Evolutionary conservation across 805 yeast species (phyloP).

Genomic region (Cyberlindnera japonica): DNA sequence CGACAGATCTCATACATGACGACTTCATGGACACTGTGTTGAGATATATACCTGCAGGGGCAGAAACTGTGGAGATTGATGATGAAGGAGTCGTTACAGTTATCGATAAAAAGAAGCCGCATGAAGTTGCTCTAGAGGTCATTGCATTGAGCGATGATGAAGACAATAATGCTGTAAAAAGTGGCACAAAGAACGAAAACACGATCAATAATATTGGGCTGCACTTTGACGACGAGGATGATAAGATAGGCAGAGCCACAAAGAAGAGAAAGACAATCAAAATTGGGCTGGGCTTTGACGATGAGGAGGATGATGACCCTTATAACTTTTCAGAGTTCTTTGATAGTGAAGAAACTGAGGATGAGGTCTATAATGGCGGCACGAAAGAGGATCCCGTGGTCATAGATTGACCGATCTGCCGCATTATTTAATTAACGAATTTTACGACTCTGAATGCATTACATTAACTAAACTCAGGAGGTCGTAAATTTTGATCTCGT

Average conservation of each 20-base stretch:
- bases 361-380: constrained; percentile 1
- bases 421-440: not conserved
- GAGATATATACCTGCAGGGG: constrained; percentile 1
- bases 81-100: constrained; percentile 12
- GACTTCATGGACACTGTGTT: constrained; percentile 19
- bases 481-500: too few relatives aligned
- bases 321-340: constrained; percentile 6
- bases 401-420: constrained; percentile 10
- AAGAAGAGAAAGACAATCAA: constrained; percentile 2
- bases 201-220: too few relatives aligned
- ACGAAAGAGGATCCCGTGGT: constrained; percentile 23
- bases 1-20: constrained; percentile 19
- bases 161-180: not conserved
- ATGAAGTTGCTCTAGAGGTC: constrained; percentile 4
- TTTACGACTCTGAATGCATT: not conserved
- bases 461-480: too few relatives aligned
- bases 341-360: constrained; percentile 9
- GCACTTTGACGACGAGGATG: too few relatives aligned
- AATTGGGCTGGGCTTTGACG: constrained; percentile 8
- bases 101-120: constrained; percentile 3
- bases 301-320: constrained; percentile 14
- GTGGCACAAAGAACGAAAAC: too few relatives aligned
- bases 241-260: too few relatives aligned
- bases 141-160: constrained; percentile 9
- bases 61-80: constrained; percentile 15